Evolutionary conservation across 2,329 filamentous ascomycete species (phyloP).

Genomic region (Fusarium keratoplasticum): DNA sequence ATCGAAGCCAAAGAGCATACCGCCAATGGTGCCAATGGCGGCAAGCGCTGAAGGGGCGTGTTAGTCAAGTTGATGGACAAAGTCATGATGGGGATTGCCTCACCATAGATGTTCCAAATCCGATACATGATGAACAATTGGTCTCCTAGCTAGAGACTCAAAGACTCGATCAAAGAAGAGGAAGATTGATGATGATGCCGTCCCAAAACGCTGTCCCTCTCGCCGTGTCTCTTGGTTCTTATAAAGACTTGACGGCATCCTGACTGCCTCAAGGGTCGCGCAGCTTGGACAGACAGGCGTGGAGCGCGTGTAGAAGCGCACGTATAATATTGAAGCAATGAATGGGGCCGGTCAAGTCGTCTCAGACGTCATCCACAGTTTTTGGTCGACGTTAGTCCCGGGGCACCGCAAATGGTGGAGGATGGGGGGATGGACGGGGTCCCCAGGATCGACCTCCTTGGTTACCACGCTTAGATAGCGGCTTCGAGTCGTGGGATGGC

Average conservation of each 20-base stretch:
- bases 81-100: background rate
- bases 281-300: slow-evolving; percentile 8
- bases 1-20: slow-evolving; percentile 65
- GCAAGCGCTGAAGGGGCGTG: slow-evolving; percentile 46
- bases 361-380: slow-evolving; percentile 37
- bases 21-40: slow-evolving; percentile 56
- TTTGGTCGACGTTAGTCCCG: background rate
- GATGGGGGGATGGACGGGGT: slow-evolving; percentile 25
- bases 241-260: slow-evolving; percentile 29
- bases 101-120: slow-evolving; percentile 54
- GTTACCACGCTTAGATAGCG: slow-evolving; percentile 13
- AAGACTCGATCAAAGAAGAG: background rate
- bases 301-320: slow-evolving; percentile 43
- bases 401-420: slow-evolving; percentile 1
- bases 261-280: slow-evolving; percentile 12
- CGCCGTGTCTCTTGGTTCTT: slow-evolving; percentile 9
- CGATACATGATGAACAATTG: slow-evolving; percentile 45
- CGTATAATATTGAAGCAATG: slow-evolving; percentile 37
- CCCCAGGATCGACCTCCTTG: slow-evolving; percentile 38
- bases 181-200: slow-evolving; percentile 11
- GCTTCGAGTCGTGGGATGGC: slow-evolving; percentile 6
- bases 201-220: background rate
- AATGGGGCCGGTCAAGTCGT: slow-evolving; percentile 23
- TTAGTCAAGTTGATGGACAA: slow-evolving; percentile 13
- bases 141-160: background rate